Conservation (phyloP, 768 basidiomycete genomes). For the Exidia glandulosa region DNA sequence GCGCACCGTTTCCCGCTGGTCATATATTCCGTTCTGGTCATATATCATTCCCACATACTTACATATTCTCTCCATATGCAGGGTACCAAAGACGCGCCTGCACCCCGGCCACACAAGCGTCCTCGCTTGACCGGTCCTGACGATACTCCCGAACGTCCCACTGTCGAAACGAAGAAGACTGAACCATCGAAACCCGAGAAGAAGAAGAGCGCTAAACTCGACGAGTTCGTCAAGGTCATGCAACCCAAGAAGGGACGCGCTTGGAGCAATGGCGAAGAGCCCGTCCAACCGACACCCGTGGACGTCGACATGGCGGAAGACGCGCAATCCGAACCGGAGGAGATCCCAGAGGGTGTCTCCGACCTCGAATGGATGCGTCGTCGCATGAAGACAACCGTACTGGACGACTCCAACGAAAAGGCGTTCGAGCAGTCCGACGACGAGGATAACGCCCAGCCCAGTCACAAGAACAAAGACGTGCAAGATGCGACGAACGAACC, state of each 20-base stretch:
- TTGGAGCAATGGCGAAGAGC: constrained; percentile 43
- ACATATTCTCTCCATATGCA: constrained; percentile 17
- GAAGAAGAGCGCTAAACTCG: constrained; percentile 32
- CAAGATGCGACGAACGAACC: too few species aligned
- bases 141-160: constrained; percentile 13
- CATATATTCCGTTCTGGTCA: constrained; percentile 23
- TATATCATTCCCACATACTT: constrained; percentile 1
- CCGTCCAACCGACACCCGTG: not conserved
- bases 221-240: constrained; percentile 71
- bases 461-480: constrained; percentile 13
- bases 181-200: too few species aligned
- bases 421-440: constrained; percentile 55
- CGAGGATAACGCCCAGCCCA: constrained; percentile 18
- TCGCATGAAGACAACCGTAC: constrained; percentile 40
- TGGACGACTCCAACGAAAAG: constrained; percentile 29
- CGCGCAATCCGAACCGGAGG: constrained; percentile 11
- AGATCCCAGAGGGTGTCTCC: constrained; percentile 32
- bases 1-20: too few species aligned
- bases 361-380: constrained; percentile 70
- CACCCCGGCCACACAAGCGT: constrained; percentile 60
- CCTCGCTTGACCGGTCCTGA: constrained; percentile 33
- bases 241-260: constrained; percentile 50
- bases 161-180: constrained; percentile 2
- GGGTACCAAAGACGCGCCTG: constrained; percentile 60
- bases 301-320: not conserved